Evolutionary conservation across 768 basidiomycete species (phyloP).

Genomic region (Cyathus striatus): DNA sequence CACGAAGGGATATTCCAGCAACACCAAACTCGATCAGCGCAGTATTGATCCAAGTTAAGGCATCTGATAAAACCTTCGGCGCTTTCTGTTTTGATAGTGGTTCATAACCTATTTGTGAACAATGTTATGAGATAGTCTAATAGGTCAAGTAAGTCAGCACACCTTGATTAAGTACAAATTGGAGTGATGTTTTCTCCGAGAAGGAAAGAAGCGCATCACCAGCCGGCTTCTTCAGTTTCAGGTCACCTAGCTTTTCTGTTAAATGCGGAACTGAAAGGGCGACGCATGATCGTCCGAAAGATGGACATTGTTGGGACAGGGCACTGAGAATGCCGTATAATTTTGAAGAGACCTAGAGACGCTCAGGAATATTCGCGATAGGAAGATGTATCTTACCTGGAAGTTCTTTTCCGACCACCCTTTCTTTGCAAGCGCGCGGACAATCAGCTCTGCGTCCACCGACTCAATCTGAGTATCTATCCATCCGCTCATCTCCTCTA

Average conservation of each 20-base stretch:
- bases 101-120: slow-evolving; percentile 91
- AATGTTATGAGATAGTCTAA: too few relatives aligned
- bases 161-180: slow-evolving; percentile 94
- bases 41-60: slow-evolving; percentile 82
- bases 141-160: slow-evolving; percentile 14
- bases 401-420: slow-evolving; percentile 99
- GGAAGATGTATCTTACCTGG: slow-evolving; percentile 54
- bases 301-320: slow-evolving; percentile 74
- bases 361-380: not conserved
- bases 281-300: slow-evolving; percentile 80
- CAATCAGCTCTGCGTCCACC: slow-evolving; percentile 83
- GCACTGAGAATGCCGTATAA: slow-evolving; percentile 72
- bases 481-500: slow-evolving; percentile 86
- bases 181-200: slow-evolving; percentile 89
- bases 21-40: slow-evolving; percentile 90
- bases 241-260: slow-evolving; percentile 91
- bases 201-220: slow-evolving; percentile 81
- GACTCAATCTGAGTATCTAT: slow-evolving; percentile 59
- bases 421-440: slow-evolving; percentile 84
- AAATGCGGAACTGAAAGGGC: slow-evolving; percentile 80
- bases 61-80: slow-evolving; percentile 93
- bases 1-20: slow-evolving; percentile 74
- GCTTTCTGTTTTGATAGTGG: slow-evolving; percentile 94
- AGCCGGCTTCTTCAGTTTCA: slow-evolving; percentile 95
- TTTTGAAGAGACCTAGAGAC: slow-evolving; percentile 78